phyloP scores from a whole-genome alignment of 129 eudicot genomes.

The Chrysanthemum makinoi region DNA sequence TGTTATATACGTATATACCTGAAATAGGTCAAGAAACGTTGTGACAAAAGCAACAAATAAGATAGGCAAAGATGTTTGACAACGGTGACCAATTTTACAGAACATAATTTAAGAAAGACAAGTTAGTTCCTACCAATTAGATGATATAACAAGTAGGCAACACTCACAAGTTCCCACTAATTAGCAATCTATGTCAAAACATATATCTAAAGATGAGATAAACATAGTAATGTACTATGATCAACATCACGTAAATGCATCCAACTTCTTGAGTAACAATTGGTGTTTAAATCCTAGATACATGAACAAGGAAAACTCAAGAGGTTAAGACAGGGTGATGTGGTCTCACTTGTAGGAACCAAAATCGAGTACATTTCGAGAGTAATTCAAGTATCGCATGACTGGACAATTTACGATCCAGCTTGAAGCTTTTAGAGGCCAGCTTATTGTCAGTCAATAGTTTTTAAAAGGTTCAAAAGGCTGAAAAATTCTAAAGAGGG shows the following conservation, averaged over 20 bases:
- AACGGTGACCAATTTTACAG: not conserved
- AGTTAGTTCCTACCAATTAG: not conserved
- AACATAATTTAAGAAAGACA: slow-evolving; percentile 2
- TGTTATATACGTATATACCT: not conserved
- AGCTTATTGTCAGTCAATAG: not conserved
- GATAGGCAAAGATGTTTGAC: not conserved
- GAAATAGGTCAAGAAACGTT: not conserved
- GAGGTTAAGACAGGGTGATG: not conserved
- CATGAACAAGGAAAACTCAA: not conserved
- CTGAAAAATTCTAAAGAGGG: not conserved
- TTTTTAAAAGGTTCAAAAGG: not conserved
- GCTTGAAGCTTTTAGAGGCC: not conserved
- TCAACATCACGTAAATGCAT: no score
- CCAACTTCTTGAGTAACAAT: no score
- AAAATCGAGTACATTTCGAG: not conserved
- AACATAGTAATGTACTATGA: no score
- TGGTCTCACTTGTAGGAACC: not conserved
- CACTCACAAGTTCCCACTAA: no score
- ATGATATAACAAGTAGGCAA: no score
- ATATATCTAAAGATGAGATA: no score
- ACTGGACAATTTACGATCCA: not conserved
- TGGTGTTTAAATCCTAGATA: no score
- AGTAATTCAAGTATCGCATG: no score
- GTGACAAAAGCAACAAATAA: not conserved
- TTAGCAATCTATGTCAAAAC: no score